These are phyloP conservation scores for Cystofilobasidium macerans DNA, from an alignment of 768 basidiomycete genomes.

Conservation along the genomic window DNA sequence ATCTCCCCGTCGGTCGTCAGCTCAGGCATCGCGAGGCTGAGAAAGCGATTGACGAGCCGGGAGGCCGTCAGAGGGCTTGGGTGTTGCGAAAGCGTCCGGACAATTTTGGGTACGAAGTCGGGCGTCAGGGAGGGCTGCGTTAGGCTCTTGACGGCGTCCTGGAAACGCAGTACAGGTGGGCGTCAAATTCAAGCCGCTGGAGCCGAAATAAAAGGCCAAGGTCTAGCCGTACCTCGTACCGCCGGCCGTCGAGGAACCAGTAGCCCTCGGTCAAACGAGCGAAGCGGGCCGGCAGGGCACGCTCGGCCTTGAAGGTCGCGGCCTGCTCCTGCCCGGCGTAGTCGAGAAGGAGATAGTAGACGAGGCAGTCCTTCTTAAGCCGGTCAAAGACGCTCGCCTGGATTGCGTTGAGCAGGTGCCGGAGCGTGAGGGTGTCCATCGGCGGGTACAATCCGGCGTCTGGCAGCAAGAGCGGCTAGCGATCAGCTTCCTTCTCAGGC, in stretches of 20 bases:
- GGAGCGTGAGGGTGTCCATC: slow-evolving; percentile 46
- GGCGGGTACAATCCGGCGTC: slow-evolving; percentile 50
- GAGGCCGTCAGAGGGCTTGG: slow-evolving; percentile 43
- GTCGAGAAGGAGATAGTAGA: slow-evolving; percentile 74
- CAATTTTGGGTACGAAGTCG: slow-evolving; percentile 67
- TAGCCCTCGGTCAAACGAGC: slow-evolving; percentile 67
- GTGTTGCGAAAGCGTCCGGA: slow-evolving; percentile 54
- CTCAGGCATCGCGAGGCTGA: slow-evolving; percentile 62
- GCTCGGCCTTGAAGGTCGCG: slow-evolving; percentile 45
- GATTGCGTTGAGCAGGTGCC: slow-evolving; percentile 52
- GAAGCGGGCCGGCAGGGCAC: slow-evolving; percentile 66
- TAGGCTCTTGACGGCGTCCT: slow-evolving; percentile 63
- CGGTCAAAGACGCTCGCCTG: slow-evolving; percentile 54
- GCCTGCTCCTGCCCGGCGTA: slow-evolving; percentile 44
- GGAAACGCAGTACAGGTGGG: neutral
- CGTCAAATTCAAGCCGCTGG: neutral
- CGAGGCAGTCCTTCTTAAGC: slow-evolving; percentile 66
- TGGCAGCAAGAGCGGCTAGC: neutral
- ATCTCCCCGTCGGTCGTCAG: slow-evolving; percentile 60
- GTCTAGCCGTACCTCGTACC: slow-evolving; percentile 48
- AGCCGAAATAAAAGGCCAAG: neutral
- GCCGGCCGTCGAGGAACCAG: slow-evolving; percentile 65
- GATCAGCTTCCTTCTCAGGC: neutral
- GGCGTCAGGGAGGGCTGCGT: slow-evolving; percentile 62
- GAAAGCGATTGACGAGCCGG: slow-evolving; percentile 57